Evolutionary conservation across 2,329 filamentous ascomycete species (phyloP), one percentile per base, ranked within the genome.

Genomic region (Elsinoe australis): DNA sequence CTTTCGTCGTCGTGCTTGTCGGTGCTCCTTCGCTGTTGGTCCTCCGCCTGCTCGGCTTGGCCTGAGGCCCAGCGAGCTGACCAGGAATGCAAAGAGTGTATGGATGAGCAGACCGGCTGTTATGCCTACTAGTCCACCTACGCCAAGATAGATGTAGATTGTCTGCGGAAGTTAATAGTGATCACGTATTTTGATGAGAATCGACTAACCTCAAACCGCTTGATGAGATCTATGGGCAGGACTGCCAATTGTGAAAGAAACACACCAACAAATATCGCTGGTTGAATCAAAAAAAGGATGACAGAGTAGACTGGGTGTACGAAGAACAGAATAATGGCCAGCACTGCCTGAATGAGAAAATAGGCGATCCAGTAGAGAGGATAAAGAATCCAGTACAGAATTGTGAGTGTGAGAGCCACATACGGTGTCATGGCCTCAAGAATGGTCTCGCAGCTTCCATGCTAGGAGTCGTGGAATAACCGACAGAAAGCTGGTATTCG

Each of bases 111-210:
- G 63, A 45, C 84, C 85, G 21, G 80, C 69, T 8, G 78, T 44
- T 46, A 81, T 66, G n/a, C 86, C 86, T 46, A 87, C 71, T 14
- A 85, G 64, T 24, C 77, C 73, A 5, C 85, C 86, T 18, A 80
- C 74, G 41, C 79, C 80, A 38, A 88, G 70, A 58, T 74, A 82
- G 58, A 75, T 73, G 59, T 71, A 73, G 34, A 73, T 56, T 5
- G 68, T 70, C 69, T 73, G 54, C 7, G 7, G 26, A 47, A 32
- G 49, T 39, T 60, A 56, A 47, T 64, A n/a, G n/a, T n/a, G n/a
- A n/a, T n/a, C n/a, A n/a, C n/a, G 63, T 15, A 51, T 39, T 65
- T 29, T 55, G 32, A 55, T 10, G 26, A 29, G 14, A 31, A 42
- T 38, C 34, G 51, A 48, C 61, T 41, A 66, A 80, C 78, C 71